phyloP scores from a whole-genome alignment of 208 protist genomes.

The Leptomonas pyrrhocoris region DNA sequence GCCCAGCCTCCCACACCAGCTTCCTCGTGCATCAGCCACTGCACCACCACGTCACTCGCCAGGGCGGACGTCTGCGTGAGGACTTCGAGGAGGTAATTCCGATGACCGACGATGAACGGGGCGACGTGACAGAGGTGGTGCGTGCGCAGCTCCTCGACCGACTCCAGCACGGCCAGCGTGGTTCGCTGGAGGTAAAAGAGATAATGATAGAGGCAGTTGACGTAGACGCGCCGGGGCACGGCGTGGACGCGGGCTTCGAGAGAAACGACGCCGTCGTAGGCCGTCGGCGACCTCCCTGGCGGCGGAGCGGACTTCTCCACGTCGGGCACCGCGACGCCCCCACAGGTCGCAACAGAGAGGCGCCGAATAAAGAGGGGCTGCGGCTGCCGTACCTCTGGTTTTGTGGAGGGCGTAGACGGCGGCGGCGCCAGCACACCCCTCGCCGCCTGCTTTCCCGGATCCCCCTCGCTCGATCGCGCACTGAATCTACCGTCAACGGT shows the following conservation, averaged over 20 bases:
- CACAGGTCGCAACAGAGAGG: not conserved
- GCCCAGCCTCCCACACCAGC: not conserved
- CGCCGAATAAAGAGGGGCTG: not conserved
- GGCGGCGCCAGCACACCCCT: not conserved
- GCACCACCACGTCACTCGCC: slow-evolving; percentile 22
- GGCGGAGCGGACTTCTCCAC: not conserved
- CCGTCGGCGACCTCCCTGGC: not conserved
- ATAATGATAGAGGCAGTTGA: slow-evolving; percentile 41
- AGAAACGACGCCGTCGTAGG: not conserved
- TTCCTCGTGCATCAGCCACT: slow-evolving; percentile 19
- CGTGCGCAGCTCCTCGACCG: slow-evolving; percentile 28
- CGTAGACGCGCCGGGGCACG: slow-evolving; percentile 31
- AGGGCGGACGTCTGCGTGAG: slow-evolving; percentile 37
- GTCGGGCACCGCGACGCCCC: too few species aligned
- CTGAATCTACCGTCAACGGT: not conserved
- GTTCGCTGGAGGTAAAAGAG: slow-evolving; percentile 40
- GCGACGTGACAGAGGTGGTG: slow-evolving; percentile 21
- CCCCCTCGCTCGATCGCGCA: not conserved
- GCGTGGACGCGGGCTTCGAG: not conserved
- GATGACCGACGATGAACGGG: slow-evolving; percentile 44
- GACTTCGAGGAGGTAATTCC: slow-evolving; percentile 54
- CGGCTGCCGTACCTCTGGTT: not conserved
- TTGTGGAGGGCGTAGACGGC: not conserved
- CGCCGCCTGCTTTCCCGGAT: not conserved
- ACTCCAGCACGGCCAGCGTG: slow-evolving; percentile 43